A percentile compares a stretch with the other conserved stretches of the same genome.
Evolutionary conservation across 1,284 basidiomycete genomes (phyloP).

Genomic region (Mycosarcoma maydis): DNA sequence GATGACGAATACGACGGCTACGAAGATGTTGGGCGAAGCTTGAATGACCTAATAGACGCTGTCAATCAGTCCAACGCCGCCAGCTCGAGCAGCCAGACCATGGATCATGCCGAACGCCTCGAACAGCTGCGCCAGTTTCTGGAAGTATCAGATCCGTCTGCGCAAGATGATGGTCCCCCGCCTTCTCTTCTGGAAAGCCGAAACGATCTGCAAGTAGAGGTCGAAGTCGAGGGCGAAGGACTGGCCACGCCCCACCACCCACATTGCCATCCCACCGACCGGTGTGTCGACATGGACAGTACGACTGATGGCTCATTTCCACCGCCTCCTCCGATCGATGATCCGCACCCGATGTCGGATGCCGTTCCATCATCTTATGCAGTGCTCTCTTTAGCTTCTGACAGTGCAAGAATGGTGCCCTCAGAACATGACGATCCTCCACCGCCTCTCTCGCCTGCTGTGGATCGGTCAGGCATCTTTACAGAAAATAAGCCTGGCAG

Average conservation of each 20-base stretch:
- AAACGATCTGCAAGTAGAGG: constrained; percentile 58
- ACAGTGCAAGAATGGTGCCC: not conserved
- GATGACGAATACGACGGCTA: constrained; percentile 60
- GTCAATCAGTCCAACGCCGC: constrained; percentile 9
- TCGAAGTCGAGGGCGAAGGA: constrained; percentile 60
- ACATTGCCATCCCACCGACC: constrained; percentile 32
- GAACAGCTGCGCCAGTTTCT: constrained; percentile 43
- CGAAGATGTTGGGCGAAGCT: constrained; percentile 48
- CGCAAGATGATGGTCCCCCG: constrained; percentile 41
- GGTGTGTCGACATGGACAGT: constrained; percentile 6
- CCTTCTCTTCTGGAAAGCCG: constrained; percentile 52
- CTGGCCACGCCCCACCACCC: constrained; percentile 46
- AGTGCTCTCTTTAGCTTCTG: not conserved
- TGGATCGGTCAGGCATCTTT: not conserved
- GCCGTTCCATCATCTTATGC: constrained; percentile 5
- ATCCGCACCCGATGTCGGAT: not conserved
- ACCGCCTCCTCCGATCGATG: constrained; percentile 38
- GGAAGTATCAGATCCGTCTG: constrained; percentile 27
- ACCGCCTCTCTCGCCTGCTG: constrained; percentile 18
- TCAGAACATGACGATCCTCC: constrained; percentile 22
- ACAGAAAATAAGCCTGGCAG: not conserved
- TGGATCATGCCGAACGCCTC: constrained; percentile 35
- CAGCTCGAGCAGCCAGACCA: constrained; percentile 10
- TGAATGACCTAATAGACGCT: constrained; percentile 35
- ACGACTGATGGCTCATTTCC: constrained; percentile 6